Percentiles rank a stretch among this genome's conserved stretches.
phyloP scores from a whole-genome alignment of 1,284 basidiomycete genomes.

The Abortiporus biennis region DNA sequence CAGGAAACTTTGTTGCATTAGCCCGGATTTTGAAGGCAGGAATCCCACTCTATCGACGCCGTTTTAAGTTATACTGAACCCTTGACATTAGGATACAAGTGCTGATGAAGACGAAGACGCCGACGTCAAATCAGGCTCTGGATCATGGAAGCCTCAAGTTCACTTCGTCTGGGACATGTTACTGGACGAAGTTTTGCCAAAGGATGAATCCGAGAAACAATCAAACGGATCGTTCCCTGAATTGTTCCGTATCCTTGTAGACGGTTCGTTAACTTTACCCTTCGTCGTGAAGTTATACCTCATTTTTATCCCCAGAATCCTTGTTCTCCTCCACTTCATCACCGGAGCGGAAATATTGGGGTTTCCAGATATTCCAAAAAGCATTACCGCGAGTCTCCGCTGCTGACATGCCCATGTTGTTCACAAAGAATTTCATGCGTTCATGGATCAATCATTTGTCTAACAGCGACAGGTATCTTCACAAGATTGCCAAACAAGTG shows the following conservation, averaged over 20 bases:
- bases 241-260: slow-evolving; percentile 87
- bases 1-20: slow-evolving; percentile 68
- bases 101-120: slow-evolving; percentile 43
- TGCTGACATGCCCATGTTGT: slow-evolving; percentile 76
- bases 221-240: slow-evolving; percentile 76
- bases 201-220: slow-evolving; percentile 28
- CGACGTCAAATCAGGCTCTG: slow-evolving; percentile 40
- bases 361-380: slow-evolving; percentile 88
- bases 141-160: slow-evolving; percentile 84
- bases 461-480: slow-evolving; percentile 80
- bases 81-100: slow-evolving; percentile 35
- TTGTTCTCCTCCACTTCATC: slow-evolving; percentile 84
- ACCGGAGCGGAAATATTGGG: slow-evolving; percentile 90
- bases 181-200: slow-evolving; percentile 68
- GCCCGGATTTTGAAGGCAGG: slow-evolving; percentile 77
- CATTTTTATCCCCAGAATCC: slow-evolving; percentile 51
- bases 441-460: slow-evolving; percentile 96
- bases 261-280: slow-evolving; percentile 49
- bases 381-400: slow-evolving; percentile 67
- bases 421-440: slow-evolving; percentile 95
- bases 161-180: slow-evolving; percentile 92
- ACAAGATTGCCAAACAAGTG: slow-evolving; percentile 81
- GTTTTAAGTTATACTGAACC: neutral
- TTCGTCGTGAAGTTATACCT: neutral
- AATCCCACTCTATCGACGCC: too few species aligned